These are phyloP conservation scores for Fraxinus nigra DNA, from an alignment of 305 asterid species.

Conservation along the genomic window DNA sequence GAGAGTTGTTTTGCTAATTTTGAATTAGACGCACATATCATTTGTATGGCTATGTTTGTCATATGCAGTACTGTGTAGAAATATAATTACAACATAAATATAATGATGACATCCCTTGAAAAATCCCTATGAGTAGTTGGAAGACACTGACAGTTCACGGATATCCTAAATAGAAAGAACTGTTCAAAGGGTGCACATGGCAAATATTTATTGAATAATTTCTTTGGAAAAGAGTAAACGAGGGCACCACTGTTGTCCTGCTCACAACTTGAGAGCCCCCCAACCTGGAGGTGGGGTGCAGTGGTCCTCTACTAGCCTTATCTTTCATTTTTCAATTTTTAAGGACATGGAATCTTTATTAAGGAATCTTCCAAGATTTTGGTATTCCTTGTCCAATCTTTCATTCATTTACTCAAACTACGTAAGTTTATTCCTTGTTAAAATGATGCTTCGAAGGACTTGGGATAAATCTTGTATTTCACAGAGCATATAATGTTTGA, in stretches of 20 bases:
- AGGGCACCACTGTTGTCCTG: slow-evolving; percentile 22
- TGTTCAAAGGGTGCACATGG: slow-evolving; percentile 15
- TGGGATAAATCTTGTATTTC: background rate
- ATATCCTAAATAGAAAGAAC: background rate
- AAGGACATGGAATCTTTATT: background rate
- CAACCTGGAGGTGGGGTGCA: background rate
- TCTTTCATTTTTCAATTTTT: background rate
- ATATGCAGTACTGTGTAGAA: background rate
- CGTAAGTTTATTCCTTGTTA: background rate
- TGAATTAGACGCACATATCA: background rate
- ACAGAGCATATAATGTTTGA: background rate
- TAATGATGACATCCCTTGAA: background rate
- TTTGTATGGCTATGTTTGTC: background rate
- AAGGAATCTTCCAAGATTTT: background rate
- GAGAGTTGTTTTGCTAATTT: background rate
- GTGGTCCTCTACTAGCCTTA: background rate
- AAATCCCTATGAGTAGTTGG: background rate
- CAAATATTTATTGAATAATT: background rate
- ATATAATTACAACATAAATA: background rate
- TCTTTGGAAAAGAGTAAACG: slow-evolving; percentile 13
- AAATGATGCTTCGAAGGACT: background rate
- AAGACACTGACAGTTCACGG: slow-evolving; percentile 15
- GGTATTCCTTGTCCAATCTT: background rate
- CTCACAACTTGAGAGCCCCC: background rate
- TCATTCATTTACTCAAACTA: background rate